Evolutionary conservation across 805 yeast genomes (phyloP).

Genomic region (Torulaspora gathmanii): DNA sequence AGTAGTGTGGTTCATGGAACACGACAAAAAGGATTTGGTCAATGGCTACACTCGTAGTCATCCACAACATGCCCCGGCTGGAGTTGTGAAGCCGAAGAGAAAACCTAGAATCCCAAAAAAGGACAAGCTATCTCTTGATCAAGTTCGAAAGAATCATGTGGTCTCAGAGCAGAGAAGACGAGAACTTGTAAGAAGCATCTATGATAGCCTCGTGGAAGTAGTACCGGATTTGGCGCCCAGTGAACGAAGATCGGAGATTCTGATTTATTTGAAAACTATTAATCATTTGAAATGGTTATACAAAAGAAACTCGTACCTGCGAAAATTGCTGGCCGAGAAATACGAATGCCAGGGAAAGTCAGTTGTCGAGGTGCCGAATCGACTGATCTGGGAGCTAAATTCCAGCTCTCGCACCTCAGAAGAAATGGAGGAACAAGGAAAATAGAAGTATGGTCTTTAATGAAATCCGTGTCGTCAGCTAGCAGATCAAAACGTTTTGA

Average conservation of each 20-base stretch:
- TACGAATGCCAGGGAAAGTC: slow-evolving; percentile 3
- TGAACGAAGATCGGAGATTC: slow-evolving; percentile 77
- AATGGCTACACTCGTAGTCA: neutral
- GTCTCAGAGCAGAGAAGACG: slow-evolving; percentile 85
- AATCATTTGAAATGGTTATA: slow-evolving; percentile 51
- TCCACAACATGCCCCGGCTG: neutral
- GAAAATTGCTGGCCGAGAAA: slow-evolving; percentile 38
- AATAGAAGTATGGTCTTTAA: neutral
- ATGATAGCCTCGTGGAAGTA: slow-evolving; percentile 65
- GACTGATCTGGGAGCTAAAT: slow-evolving; percentile 11
- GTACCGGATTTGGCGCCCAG: slow-evolving; percentile 67
- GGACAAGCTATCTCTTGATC: slow-evolving; percentile 32
- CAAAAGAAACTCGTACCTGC: slow-evolving; percentile 45
- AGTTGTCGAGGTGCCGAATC: slow-evolving; percentile 8
- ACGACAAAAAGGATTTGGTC: neutral
- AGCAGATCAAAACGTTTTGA: no score
- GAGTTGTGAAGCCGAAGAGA: slow-evolving; percentile 13
- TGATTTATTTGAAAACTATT: slow-evolving; percentile 61
- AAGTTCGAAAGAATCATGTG: slow-evolving; percentile 61
- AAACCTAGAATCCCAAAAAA: slow-evolving; percentile 17
- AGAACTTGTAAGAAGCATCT: slow-evolving; percentile 76
- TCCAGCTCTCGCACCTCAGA: neutral
- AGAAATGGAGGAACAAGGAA: neutral
- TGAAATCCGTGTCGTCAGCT: neutral
- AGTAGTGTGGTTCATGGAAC: neutral